Conservation (phyloP, 441 rosid genomes). For the Gossypium davidsonii region DNA sequence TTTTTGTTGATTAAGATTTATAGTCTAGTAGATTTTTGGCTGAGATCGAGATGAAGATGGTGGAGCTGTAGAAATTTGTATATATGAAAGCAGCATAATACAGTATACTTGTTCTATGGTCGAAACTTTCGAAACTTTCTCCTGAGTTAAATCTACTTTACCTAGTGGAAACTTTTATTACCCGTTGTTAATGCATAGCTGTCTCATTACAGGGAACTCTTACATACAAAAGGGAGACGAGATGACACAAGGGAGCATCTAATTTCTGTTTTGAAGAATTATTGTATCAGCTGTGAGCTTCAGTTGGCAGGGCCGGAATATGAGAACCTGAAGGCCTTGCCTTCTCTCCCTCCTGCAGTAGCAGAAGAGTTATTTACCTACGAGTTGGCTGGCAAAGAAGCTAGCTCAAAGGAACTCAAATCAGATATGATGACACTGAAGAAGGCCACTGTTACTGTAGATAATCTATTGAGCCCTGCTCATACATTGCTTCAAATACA, state of each 20-base stretch:
- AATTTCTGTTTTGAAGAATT: slow-evolving; percentile 33
- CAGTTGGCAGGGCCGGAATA: slow-evolving; percentile 46
- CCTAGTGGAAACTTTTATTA: background rate
- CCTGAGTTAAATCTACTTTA: background rate
- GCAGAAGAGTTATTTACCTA: slow-evolving; percentile 38
- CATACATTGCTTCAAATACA: slow-evolving; percentile 52
- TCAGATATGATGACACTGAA: slow-evolving; percentile 2
- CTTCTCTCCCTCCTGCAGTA: slow-evolving; percentile 38
- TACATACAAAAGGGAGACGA: slow-evolving; percentile 46
- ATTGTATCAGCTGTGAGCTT: slow-evolving; percentile 47
- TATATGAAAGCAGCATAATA: background rate
- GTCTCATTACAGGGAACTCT: slow-evolving; percentile 36
- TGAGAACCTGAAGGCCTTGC: slow-evolving; percentile 34
- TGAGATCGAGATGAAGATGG: background rate
- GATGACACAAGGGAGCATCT: slow-evolving; percentile 37
- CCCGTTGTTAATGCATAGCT: background rate
- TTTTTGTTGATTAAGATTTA: background rate
- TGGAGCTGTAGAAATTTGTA: background rate
- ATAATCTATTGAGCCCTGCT: slow-evolving; percentile 47
- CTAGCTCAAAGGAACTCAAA: slow-evolving; percentile 7
- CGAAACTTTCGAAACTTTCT: background rate
- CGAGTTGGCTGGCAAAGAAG: slow-evolving; percentile 22
- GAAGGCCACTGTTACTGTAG: slow-evolving; percentile 38
- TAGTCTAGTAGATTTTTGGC: background rate
- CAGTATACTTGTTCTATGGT: background rate